Conservation (phyloP, 2,329 filamentous ascomycete species). For the Cercospora sp. region DNA sequence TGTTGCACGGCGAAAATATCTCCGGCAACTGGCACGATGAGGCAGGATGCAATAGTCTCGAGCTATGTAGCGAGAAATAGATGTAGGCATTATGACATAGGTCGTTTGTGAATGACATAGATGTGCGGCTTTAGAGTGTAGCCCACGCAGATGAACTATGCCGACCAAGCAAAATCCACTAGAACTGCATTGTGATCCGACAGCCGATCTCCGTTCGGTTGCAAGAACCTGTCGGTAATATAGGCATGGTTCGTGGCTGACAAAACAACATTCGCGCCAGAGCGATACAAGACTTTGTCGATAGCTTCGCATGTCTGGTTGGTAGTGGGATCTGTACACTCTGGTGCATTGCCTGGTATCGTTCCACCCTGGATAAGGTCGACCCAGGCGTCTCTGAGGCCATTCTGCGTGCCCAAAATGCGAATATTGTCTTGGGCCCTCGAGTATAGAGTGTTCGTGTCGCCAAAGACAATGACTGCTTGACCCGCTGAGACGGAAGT, state of each 20-base stretch:
- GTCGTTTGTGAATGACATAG: neutral
- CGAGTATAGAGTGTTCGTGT: constrained; percentile 67
- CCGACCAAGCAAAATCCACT: constrained; percentile 48
- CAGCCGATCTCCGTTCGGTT: constrained; percentile 57
- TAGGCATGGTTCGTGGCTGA: neutral
- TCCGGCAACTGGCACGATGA: too few relatives aligned
- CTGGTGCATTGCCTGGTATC: neutral
- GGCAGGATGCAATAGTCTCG: too few relatives aligned
- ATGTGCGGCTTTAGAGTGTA: neutral
- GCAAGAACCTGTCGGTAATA: constrained; percentile 55
- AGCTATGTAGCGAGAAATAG: too few relatives aligned
- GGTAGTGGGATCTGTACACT: constrained; percentile 59
- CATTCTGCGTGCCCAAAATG: constrained; percentile 54
- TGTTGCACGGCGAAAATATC: too few relatives aligned
- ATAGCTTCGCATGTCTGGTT: constrained; percentile 62
- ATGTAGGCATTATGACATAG: too few relatives aligned
- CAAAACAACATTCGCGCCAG: constrained; percentile 31
- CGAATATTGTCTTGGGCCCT: constrained; percentile 55
- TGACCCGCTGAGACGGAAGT: constrained; percentile 58
- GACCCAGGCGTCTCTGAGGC: constrained; percentile 62
- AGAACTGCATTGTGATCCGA: constrained; percentile 66
- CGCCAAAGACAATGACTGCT: constrained; percentile 63
- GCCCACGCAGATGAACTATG: neutral
- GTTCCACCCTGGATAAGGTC: constrained; percentile 42
- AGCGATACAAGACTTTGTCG: constrained; percentile 66